phyloP scores from a whole-genome alignment of 305 asterid species.

The Fraxinus paxiana region DNA sequence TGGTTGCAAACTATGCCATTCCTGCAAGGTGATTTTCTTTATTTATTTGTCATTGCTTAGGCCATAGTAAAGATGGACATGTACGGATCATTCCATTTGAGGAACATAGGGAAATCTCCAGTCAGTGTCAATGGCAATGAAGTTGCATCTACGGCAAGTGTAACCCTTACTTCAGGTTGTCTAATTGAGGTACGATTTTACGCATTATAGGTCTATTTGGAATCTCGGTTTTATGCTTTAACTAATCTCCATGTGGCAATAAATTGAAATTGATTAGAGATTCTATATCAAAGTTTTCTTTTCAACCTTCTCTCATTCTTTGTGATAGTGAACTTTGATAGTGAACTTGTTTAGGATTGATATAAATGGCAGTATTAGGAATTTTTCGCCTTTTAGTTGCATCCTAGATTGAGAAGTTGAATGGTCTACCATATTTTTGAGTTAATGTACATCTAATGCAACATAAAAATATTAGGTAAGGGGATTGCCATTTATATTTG shows the following conservation, averaged over 20 bases:
- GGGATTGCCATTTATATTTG: constrained; percentile 35
- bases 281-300: background rate
- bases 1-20: background rate
- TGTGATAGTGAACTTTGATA: background rate
- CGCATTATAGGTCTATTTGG: background rate
- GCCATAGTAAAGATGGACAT: constrained; percentile 57
- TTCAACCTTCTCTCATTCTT: background rate
- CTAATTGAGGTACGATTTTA: constrained; percentile 57
- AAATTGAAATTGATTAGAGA: background rate
- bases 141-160: constrained; percentile 35
- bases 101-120: constrained; percentile 52
- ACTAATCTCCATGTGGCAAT: background rate
- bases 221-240: background rate
- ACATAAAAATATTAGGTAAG: background rate
- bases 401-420: background rate
- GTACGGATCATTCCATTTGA: constrained; percentile 54
- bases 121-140: constrained; percentile 52
- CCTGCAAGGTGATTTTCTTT: background rate
- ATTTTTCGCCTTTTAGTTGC: background rate
- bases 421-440: background rate
- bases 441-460: constrained; percentile 8
- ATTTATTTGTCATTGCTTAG: constrained; percentile 29
- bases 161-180: constrained; percentile 50
- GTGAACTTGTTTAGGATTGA: background rate
- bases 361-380: background rate